A percentile compares a stretch with the other conserved stretches of the same genome.
These are phyloP conservation scores for Citrus medica DNA, from an alignment of 345 rosid genomes.

Conservation along the genomic window DNA sequence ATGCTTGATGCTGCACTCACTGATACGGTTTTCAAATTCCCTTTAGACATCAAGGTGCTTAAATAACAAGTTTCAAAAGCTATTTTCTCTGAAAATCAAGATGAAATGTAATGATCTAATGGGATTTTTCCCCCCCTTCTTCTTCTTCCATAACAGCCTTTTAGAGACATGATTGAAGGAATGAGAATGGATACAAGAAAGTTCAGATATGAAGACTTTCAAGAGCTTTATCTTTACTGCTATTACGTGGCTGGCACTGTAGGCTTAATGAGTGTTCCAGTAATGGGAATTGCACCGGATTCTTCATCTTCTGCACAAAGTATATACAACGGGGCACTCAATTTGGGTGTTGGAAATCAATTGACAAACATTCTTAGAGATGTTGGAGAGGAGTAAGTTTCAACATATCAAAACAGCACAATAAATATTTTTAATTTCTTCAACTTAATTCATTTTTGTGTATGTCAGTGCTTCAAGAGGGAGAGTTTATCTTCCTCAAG, in stretches of 20 bases:
- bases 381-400: slow-evolving; percentile 58
- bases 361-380: slow-evolving; percentile 67
- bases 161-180: slow-evolving; percentile 62
- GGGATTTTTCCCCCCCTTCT: background rate
- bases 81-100: background rate
- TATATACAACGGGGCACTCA: slow-evolving; percentile 45
- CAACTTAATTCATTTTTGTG: background rate
- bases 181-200: slow-evolving; percentile 62
- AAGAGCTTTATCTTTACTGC: slow-evolving; percentile 55
- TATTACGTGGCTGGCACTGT: slow-evolving; percentile 62
- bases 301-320: slow-evolving; percentile 29
- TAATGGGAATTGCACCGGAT: slow-evolving; percentile 58
- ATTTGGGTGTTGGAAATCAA: slow-evolving; percentile 58
- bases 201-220: slow-evolving; percentile 43
- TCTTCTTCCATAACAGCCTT: slow-evolving; percentile 36
- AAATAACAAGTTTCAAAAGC: background rate
- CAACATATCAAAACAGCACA: background rate
- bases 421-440: background rate
- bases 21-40: slow-evolving; percentile 48
- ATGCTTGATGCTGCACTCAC: slow-evolving; percentile 62
- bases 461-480: slow-evolving; percentile 42
- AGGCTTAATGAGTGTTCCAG: slow-evolving; percentile 61
- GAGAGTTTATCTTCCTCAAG: slow-evolving; percentile 61
- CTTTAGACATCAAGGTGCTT: slow-evolving; percentile 48
- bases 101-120: background rate